Evolutionary conservation across 768 basidiomycete species (phyloP), one percentile per base, ranked within the genome.

Genomic region (Phanerochaete sordida): DNA sequence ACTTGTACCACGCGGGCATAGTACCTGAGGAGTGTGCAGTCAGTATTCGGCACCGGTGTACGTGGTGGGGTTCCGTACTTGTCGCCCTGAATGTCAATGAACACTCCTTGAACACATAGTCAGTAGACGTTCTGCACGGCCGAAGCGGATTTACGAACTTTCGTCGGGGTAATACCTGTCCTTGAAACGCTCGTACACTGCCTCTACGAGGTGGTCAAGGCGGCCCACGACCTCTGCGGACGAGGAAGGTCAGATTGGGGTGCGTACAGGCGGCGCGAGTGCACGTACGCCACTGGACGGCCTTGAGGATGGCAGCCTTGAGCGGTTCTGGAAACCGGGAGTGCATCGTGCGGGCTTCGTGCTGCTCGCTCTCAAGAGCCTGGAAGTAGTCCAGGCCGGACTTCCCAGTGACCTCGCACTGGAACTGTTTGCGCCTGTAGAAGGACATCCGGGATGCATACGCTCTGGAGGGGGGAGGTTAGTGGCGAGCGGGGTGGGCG

Each of bases 321-420:
- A 99, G 86, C 61, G 87, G 87, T 71, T 93, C 89, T 16, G 96
- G 93, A 75, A 99, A 98, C 68, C 93, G 83, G 46, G 89, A 83
- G 71, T 98, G 94, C 73, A 98, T 82, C 28, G 89, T 91, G 58
- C 88, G 82, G 31, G 91, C 91, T 76, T 98, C 97, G 66, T 87
- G 86, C 61, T 83, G 85, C 74, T 99, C 97, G 59, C 92, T 95
- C 66, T 93, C 87, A 47, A 95, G 80, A 24, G 97, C 97, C 69
- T 93, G 87, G 74, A 95, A 97, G 76, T 94, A 99, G 78, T 93
- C 90, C 56, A 98, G 82, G 57, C 88, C 87, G 65, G 91, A 90
- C 78, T 94, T 96, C 74, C 95, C 94, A 33, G 93, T 94, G 68
- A 95, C 93, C 77, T 98, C 96, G 72, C 96, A 98, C 70, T 96